Evolutionary conservation across 805 yeast species (phyloP).

Genomic region (Yamadazyma philogaea): DNA sequence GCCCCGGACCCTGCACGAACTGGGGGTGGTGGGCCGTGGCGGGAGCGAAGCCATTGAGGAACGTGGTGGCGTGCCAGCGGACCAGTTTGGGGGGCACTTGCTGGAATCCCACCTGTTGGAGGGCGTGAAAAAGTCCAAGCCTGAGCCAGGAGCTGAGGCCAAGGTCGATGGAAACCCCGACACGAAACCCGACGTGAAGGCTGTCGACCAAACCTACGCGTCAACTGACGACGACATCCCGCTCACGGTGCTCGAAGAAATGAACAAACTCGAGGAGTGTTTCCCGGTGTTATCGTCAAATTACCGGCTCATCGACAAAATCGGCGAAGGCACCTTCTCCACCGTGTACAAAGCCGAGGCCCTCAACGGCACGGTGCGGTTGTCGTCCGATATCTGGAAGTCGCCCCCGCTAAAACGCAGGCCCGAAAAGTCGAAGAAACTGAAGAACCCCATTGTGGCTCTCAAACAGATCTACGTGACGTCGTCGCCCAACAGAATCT

Average conservation of each 20-base stretch:
- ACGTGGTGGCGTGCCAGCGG: too few species aligned
- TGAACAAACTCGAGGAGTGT: conserved; percentile 49
- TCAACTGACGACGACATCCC: conserved; percentile 47
- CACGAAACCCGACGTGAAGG: too few species aligned
- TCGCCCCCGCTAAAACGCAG: conserved; percentile 40
- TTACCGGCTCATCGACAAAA: conserved; percentile 52
- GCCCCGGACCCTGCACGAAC: too few species aligned
- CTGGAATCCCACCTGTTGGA: too few species aligned
- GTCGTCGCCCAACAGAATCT: conserved; percentile 87
- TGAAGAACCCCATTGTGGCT: conserved; percentile 63
- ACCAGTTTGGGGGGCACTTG: too few species aligned
- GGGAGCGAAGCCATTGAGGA: too few species aligned
- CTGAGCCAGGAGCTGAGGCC: too few species aligned
- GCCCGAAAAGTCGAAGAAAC: conserved; percentile 15
- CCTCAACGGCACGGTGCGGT: conserved; percentile 34
- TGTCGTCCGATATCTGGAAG: conserved; percentile 42
- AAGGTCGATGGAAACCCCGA: too few species aligned
- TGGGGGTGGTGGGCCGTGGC: too few species aligned
- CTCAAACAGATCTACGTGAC: conserved; percentile 92
- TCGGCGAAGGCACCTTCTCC: conserved; percentile 67
- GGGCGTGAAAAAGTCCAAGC: too few species aligned
- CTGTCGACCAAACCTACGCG: neutral
- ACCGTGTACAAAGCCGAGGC: conserved; percentile 63
- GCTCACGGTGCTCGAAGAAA: conserved; percentile 54
- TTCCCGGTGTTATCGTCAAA: conserved; percentile 52